Evolutionary conservation across 1,284 basidiomycete genomes (phyloP), one percentile per base, ranked within the genome.

Genomic region (Clitocybe nebularis): DNA sequence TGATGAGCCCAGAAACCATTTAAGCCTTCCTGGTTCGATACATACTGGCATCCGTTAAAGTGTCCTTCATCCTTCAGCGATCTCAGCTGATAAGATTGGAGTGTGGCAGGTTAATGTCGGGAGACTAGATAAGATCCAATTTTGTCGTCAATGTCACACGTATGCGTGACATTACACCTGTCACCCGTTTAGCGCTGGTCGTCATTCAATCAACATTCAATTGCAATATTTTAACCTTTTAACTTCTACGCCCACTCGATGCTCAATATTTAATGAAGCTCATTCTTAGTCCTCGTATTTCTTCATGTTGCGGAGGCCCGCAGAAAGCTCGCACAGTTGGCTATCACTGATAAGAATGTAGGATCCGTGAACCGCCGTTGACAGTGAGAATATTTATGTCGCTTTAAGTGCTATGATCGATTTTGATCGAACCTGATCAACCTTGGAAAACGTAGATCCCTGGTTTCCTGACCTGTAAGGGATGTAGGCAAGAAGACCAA

Each of bases 31-130:
- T 26, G 20, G 16, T 16, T 7, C 13, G 42, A 36, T 21, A 70
- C 78, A 50, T 62, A 79, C 79, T 81, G 20, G 80, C 79, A 63
- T 82, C 75, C 48, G 72, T 72, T 45, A 80, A 63, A 29, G 63
- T 64, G 48, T 77, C 68, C 58, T 79, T 81, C 79, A 82, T 81
- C 24, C 16, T n/a, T n/a, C n/a, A n/a, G n/a, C n/a, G 47, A 40
- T 33, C 44, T 48, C 17, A 24, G 23, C 29, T 41, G 11, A 28
- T 22, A 23, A 40, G 5, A 29, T 24, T 20, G 26, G 25, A 40
- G 14, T 26, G 10, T 17, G 38, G 26, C 24, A 29, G 16, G 19
- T 13, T 8, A 21, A 36, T 8, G 21, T 20, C 11, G 13, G 11
- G 13, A 8, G 5, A 16, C n/a, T 8, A 1, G 30, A 33, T 16